Percentiles rank a stretch among this genome's conserved stretches.
Evolutionary conservation across 2,329 filamentous ascomycete species (phyloP).

Genomic region (Zelopaecilomyces penicillatus): DNA sequence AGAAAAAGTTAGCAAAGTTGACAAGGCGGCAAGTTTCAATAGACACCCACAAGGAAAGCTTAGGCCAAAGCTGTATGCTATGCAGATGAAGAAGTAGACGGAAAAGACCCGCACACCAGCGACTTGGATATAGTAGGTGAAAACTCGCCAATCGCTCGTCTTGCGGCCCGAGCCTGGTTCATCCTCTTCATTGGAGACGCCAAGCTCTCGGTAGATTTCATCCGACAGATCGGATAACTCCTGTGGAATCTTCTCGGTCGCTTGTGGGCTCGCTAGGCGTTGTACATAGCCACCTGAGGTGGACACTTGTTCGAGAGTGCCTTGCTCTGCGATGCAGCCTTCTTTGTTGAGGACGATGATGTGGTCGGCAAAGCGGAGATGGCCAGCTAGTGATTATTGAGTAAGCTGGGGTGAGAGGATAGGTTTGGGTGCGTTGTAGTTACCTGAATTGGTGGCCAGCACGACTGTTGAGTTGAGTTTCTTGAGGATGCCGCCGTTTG

Average conservation of each 20-base stretch:
- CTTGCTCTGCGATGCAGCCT: conserved; percentile 15
- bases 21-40: too few relatives aligned
- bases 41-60: not conserved
- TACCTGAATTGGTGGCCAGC: conserved; percentile 19
- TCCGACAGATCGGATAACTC: not conserved
- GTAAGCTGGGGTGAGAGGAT: too few relatives aligned
- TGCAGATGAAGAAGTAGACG: too few relatives aligned
- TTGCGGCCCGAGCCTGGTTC: not conserved
- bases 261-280: too few relatives aligned
- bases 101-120: not conserved
- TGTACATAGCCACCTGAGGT: too few relatives aligned
- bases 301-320: not conserved
- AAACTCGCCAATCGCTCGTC: conserved; percentile 4
- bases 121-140: not conserved
- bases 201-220: too few relatives aligned
- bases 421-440: too few relatives aligned
- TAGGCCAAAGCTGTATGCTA: too few relatives aligned
- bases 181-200: too few relatives aligned
- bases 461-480: conserved; percentile 28
- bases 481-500: conserved; percentile 29
- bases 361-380: conserved; percentile 16
- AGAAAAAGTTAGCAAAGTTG: too few relatives aligned
- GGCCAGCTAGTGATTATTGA: conserved; percentile 2
- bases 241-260: conserved; percentile 2
- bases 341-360: conserved; percentile 15